Conservation (phyloP, 78 protist genomes). For the Dictyostelium brefeldianum region DNA sequence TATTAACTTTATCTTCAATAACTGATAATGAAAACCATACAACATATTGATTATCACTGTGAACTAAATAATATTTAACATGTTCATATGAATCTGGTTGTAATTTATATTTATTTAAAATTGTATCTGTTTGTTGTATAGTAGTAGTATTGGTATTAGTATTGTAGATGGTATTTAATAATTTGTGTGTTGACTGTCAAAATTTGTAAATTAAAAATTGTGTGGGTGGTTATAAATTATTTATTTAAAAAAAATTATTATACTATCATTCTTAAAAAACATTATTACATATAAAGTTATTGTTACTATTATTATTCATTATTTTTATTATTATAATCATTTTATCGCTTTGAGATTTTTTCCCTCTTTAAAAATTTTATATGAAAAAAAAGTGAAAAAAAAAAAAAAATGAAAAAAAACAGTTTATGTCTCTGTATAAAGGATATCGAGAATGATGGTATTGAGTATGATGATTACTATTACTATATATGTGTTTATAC, state of each 20-base stretch:
- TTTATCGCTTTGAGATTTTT: too few relatives aligned
- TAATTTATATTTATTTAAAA: conserved; percentile 31
- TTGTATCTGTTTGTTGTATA: conserved; percentile 1
- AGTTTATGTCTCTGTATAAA: neutral
- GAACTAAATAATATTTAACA: conserved; percentile 55
- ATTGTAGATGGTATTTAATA: neutral
- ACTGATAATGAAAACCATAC: conserved; percentile 45
- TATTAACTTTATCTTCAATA: conserved; percentile 33
- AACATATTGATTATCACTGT: conserved; percentile 25
- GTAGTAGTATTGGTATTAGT: neutral
- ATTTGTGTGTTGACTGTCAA: too few relatives aligned
- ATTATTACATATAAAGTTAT: too few relatives aligned
- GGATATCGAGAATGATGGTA: neutral
- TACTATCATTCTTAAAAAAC: too few relatives aligned
- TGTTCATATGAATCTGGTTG: conserved; percentile 52
- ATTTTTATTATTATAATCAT: too few relatives aligned
- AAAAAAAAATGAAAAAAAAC: neutral
- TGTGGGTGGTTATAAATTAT: too few relatives aligned
- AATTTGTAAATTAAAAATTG: too few relatives aligned
- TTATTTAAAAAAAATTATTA: too few relatives aligned
- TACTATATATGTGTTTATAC: neutral
- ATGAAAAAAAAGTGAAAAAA: neutral
- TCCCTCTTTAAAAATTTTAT: too few relatives aligned
- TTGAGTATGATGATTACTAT: too few relatives aligned
- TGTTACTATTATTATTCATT: too few relatives aligned